Evolutionary conservation across 495 filamentous ascomycete species (phyloP), one percentile per base, ranked within the genome.

Genomic region (Aspergillus heteromorphus): DNA sequence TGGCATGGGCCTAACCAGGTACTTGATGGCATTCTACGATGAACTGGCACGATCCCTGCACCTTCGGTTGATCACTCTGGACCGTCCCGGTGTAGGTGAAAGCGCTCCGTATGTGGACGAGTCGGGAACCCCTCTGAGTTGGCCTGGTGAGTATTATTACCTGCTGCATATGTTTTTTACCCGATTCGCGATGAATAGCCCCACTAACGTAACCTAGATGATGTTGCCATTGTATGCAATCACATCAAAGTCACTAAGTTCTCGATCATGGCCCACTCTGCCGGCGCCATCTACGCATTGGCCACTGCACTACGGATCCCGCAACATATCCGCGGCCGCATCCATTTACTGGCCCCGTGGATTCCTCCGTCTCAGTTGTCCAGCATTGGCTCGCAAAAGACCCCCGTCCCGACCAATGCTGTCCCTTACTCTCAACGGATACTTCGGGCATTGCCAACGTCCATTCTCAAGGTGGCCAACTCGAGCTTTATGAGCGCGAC

Each of bases 321-420:
- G 14, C 91, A 96, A 60, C 89, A 96, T 66, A 93, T 99, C 57
- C 86, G 92, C 14, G 92, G 95, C 21, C 87, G 89, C 29, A 92
- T 99, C 20, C 93, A 99, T 70, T 83, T 99, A 8, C 78, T 99
- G 11, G 92, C 93, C 2, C 93, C 93, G 0, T 99, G 93, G 95
- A 97, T 99, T 38, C 93, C 93, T 1, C 93, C 93, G 0, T 95
- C 90, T n/a, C 93, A 99, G 63, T 87, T 97, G 76, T 91, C 85
- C 31, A 86, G 83, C 29, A 84, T 95, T 45, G 80, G 91, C 25
- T 79, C 86, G n/a, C 82, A 87, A 16, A 83, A 88, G 56, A 83
- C 86, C 10, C 73, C 87, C 9, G 83, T 87, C 0, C 91, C 90
- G 0, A 84, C 81, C 1, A 91, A 87, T 59, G 87, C 90, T 8